These are phyloP conservation scores for Peronospora farinosa DNA, from an alignment of 352 stramenopile genomes.

Conservation along the genomic window DNA sequence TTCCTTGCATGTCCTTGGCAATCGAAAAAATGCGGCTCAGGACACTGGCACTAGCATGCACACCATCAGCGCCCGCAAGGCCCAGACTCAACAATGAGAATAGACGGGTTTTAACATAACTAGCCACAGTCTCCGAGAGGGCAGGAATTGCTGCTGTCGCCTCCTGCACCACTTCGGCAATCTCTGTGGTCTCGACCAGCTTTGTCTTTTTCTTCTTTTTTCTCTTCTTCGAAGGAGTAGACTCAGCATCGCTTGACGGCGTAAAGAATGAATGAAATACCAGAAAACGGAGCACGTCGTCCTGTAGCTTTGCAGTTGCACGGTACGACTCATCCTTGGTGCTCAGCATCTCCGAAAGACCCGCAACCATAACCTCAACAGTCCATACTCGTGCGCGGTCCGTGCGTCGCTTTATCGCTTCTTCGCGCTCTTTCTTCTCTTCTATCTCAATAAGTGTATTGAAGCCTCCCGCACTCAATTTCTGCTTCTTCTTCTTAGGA, in stretches of 20 bases:
- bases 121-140: conserved; percentile 42
- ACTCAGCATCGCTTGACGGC: conserved; percentile 16
- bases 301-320: conserved; percentile 23
- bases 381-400: conserved; percentile 71
- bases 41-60: conserved; percentile 28
- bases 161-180: conserved; percentile 20
- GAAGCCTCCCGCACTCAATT: conserved; percentile 44
- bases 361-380: conserved; percentile 52
- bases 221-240: conserved; percentile 42
- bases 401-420: conserved; percentile 41
- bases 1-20: conserved; percentile 32
- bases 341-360: conserved; percentile 38
- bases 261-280: conserved; percentile 68
- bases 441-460: conserved; percentile 68
- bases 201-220: conserved; percentile 42
- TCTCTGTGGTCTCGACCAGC: conserved; percentile 20
- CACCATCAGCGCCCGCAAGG: conserved; percentile 35
- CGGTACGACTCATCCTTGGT: conserved; percentile 16
- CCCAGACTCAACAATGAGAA: conserved; percentile 56
- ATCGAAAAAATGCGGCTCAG: conserved; percentile 44
- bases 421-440: conserved; percentile 70
- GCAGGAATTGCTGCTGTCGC: conserved; percentile 30
- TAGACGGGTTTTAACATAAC: conserved; percentile 53
- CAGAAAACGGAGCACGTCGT: conserved; percentile 54
- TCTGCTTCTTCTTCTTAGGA: conserved; percentile 35